phyloP scores from a whole-genome alignment of 805 yeast genomes.

The Wickerhamomyces bovis region DNA sequence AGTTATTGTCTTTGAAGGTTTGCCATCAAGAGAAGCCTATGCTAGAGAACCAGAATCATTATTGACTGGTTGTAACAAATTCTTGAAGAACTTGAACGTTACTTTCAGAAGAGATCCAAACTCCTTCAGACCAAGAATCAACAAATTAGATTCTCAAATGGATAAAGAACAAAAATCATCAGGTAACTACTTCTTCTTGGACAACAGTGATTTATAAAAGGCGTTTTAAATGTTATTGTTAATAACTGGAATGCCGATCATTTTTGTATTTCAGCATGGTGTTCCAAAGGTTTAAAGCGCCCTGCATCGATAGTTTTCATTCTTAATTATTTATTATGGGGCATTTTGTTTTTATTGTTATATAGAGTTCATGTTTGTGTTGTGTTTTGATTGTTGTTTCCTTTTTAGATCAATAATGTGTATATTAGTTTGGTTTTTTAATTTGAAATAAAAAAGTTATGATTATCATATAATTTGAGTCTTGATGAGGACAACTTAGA shows the following conservation, averaged over 20 bases:
- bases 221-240: conserved; percentile 1
- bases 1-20: conserved; percentile 97
- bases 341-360: conserved; percentile 14
- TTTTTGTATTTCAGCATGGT: neutral
- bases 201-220: conserved; percentile 43
- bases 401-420: neutral
- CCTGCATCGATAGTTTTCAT: conserved; percentile 9
- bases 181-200: conserved; percentile 97
- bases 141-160: conserved; percentile 96
- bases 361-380: conserved; percentile 1
- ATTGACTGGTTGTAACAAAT: conserved; percentile 94
- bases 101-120: conserved; percentile 99
- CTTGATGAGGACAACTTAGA: too few relatives aligned
- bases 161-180: conserved; percentile 92
- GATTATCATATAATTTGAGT: neutral
- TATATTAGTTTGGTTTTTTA: neutral
- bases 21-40: conserved; percentile 76
- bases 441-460: neutral
- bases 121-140: conserved; percentile 97
- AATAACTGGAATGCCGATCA: neutral
- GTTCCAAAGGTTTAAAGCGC: neutral
- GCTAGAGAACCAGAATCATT: conserved; percentile 91
- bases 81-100: conserved; percentile 93
- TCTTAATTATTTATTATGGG: conserved; percentile 15
- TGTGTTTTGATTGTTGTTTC: neutral